A percentile compares a stretch with the other conserved stretches of the same genome.
phyloP scores from a whole-genome alignment of 148 eudicot species.

The Heliosperma pusillum region DNA sequence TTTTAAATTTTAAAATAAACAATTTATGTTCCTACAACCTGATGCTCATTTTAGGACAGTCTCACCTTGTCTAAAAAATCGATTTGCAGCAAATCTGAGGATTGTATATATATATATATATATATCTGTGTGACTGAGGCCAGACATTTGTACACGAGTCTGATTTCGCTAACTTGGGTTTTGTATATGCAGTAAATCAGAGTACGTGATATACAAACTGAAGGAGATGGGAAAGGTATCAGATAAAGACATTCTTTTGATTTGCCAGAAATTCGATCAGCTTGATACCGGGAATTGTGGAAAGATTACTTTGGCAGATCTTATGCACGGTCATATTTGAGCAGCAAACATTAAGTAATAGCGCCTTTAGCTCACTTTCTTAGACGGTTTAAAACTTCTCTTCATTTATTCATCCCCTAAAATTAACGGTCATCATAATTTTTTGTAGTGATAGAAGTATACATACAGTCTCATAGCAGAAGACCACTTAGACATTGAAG shows the following conservation, averaged over 20 bases:
- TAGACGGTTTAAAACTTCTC: background rate
- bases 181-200: slow-evolving; percentile 68
- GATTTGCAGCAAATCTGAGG: no score
- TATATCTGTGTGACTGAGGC: no score
- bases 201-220: slow-evolving; percentile 94
- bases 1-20: no score
- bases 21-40: no score
- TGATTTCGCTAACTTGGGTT: background rate
- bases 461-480: background rate
- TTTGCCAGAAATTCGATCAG: slow-evolving; percentile 75
- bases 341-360: background rate
- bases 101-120: no score
- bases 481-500: background rate
- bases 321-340: slow-evolving; percentile 50
- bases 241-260: slow-evolving; percentile 73
- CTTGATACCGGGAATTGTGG: slow-evolving; percentile 76
- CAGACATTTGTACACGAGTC: no score
- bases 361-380: background rate
- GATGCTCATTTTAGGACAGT: no score
- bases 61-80: no score
- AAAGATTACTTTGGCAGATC: slow-evolving; percentile 85
- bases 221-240: slow-evolving; percentile 90
- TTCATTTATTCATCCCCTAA: background rate
- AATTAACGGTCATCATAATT: background rate
- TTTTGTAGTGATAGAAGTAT: background rate